These are phyloP conservation scores for Rubroboletus satanas DNA, from an alignment of 768 basidiomycete genomes.

Conservation along the genomic window DNA sequence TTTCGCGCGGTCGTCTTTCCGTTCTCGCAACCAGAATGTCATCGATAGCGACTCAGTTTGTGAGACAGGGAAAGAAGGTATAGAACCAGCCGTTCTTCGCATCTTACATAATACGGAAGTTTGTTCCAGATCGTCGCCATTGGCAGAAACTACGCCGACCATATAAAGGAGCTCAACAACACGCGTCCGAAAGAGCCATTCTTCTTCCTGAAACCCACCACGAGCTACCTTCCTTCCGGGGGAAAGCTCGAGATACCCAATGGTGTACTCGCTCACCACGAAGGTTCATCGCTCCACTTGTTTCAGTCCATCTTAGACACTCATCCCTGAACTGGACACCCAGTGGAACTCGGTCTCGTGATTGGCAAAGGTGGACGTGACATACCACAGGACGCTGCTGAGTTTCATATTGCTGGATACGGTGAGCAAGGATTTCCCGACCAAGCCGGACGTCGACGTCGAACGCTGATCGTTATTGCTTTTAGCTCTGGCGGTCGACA, in stretches of 20 bases:
- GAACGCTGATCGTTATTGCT: neutral
- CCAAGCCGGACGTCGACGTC: too few species aligned
- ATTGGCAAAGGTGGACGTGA: conserved; percentile 87
- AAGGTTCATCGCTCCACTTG: conserved; percentile 49
- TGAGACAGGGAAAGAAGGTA: conserved; percentile 47
- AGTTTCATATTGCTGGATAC: conserved; percentile 86
- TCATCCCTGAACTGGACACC: neutral
- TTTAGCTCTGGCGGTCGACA: conserved; percentile 87
- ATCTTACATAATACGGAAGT: neutral
- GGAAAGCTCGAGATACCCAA: conserved; percentile 82
- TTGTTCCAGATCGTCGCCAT: conserved; percentile 81
- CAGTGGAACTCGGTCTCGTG: conserved; percentile 95
- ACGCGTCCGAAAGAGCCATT: conserved; percentile 86
- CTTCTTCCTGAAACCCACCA: conserved; percentile 97
- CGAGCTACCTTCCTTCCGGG: conserved; percentile 75
- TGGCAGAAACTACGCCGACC: conserved; percentile 89
- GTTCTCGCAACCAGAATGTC: conserved; percentile 25
- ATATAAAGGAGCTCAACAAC: conserved; percentile 90
- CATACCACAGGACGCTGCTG: conserved; percentile 68
- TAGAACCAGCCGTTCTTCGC: neutral
- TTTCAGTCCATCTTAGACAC: neutral
- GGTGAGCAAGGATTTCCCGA: conserved; percentile 42
- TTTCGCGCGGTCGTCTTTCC: neutral
- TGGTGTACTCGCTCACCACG: conserved; percentile 84
- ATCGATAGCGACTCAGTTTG: conserved; percentile 37